Evolutionary conservation across 1,284 basidiomycete species (phyloP).

Genomic region (Vanrija sp.): DNA sequence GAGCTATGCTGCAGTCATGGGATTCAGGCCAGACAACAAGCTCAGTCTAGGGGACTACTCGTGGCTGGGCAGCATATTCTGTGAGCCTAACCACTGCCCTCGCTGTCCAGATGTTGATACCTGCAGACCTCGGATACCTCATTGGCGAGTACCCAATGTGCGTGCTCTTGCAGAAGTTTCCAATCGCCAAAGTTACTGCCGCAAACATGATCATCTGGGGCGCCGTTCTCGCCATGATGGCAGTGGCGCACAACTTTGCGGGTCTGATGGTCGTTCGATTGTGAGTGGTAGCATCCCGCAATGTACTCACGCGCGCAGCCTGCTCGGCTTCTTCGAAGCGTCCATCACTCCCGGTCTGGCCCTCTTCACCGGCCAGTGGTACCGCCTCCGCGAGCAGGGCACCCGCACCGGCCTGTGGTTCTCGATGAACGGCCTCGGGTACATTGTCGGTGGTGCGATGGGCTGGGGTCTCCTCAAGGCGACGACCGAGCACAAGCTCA

Average conservation of each 20-base stretch:
- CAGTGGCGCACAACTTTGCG: conserved; percentile 14
- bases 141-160: not conserved
- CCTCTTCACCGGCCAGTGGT: conserved; percentile 23
- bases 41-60: conserved; percentile 7
- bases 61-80: not conserved
- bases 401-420: conserved; percentile 16
- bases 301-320: not conserved
- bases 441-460: conserved; percentile 17
- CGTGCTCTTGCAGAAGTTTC: conserved; percentile 5
- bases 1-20: conserved; percentile 9
- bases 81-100: conserved; percentile 10
- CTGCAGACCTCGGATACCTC: conserved; percentile 3
- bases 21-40: conserved; percentile 5
- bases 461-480: conserved; percentile 20
- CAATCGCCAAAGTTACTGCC: conserved; percentile 4
- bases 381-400: conserved; percentile 13
- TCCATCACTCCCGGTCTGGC: conserved; percentile 13
- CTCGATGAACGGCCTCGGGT: conserved; percentile 17
- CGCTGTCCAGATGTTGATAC: not conserved
- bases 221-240: conserved; percentile 18
- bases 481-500: conserved; percentile 4
- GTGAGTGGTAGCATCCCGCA: not conserved
- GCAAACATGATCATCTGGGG: conserved; percentile 12
- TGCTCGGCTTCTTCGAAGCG: conserved; percentile 15
- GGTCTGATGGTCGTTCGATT: conserved; percentile 19